Base-by-base conservation (phyloP, 2,329 filamentous ascomycete species). In the Falciphora oryzae region DNA sequence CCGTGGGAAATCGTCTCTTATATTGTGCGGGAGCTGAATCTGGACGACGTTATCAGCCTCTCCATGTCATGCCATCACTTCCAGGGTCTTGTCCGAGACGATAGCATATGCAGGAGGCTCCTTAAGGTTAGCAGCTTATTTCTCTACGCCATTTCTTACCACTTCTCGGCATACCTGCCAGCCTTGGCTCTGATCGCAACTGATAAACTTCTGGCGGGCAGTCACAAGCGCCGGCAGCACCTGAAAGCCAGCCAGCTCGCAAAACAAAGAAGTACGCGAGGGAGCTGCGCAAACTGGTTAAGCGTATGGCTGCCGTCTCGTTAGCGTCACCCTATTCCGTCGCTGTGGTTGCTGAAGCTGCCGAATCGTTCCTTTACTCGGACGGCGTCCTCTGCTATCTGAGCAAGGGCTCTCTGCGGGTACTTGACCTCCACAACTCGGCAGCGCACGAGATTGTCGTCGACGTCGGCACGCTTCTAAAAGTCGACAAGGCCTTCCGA, bases 321-420 rank as follows among this genome's bases (percentile, higher is more conserved):
- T 80, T 79, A 28, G 87, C 86, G 6, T 75, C 80, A 38, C 90
- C 90, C 0, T 92, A 85, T 71, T 80, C 84, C 0, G 82, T 83
- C 22, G 83, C 82, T 3, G 77, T 87, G 0, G 71, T 92, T 38
- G 89, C 83, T 3, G 77, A 85, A 63, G 11, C 32, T 32, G 87
- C 83, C 4, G 81, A 85, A 28, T 78, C 80, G 4, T 91, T 88
- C 73, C 73, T 87, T 1, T 92, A 89, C 71, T 77, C 79, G 27
- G 80, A 85, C 65, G 88, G 89, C 7, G 79, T 85, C 14, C 75
- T 93, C n/a, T 91, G 88, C 69, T 89, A 92, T 71, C 81, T 84
- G 14, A 72, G 80, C 57, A 78, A 81, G 57, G 65, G 70, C 53
- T 63, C 72, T 62, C 78, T 93, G 32, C 83, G 84, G 3, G 73